Conservation (phyloP, 345 rosid species). For the Hypericum perforatum region DNA sequence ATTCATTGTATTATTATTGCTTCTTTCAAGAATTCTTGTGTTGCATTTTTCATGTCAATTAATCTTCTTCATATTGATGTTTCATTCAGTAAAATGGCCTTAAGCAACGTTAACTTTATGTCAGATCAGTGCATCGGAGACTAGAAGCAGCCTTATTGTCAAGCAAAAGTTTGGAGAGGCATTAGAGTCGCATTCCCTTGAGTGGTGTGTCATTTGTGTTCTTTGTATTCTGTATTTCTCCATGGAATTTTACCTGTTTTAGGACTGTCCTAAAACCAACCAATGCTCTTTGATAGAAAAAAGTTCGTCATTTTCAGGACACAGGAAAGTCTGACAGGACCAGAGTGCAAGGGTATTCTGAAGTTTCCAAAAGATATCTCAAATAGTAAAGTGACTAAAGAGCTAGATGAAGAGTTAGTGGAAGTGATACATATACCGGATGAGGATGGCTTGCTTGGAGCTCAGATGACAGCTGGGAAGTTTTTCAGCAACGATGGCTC, state of each 20-base stretch:
- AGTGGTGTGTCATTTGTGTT: conserved; percentile 38
- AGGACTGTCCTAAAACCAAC: no score
- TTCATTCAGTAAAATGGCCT: not conserved
- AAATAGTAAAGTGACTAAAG: conserved; percentile 20
- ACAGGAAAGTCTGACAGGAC: conserved; percentile 30
- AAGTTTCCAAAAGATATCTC: conserved; percentile 15
- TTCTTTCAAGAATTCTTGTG: not conserved
- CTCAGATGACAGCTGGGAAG: conserved; percentile 23
- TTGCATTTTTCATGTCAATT: not conserved
- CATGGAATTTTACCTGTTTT: no score
- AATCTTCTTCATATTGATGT: not conserved
- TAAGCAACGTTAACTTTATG: conserved; percentile 8
- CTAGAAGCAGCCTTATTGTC: conserved; percentile 66
- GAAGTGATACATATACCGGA: conserved; percentile 31
- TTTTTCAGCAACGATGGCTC: conserved; percentile 19
- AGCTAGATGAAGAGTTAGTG: conserved; percentile 22
- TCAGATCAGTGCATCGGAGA: conserved; percentile 82
- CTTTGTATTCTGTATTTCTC: no score
- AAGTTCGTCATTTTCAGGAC: conserved; percentile 44
- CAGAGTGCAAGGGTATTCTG: conserved; percentile 19
- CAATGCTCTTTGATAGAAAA: no score
- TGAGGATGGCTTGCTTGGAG: conserved; percentile 19
- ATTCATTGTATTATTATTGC: not conserved
- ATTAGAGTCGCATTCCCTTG: conserved; percentile 50
- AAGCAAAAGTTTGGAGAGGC: conserved; percentile 86